A percentile compares a stretch with the other conserved stretches of the same genome.
Conservation (phyloP, 352 stramenopile genomes). For the Phytophthora pisi region DNA sequence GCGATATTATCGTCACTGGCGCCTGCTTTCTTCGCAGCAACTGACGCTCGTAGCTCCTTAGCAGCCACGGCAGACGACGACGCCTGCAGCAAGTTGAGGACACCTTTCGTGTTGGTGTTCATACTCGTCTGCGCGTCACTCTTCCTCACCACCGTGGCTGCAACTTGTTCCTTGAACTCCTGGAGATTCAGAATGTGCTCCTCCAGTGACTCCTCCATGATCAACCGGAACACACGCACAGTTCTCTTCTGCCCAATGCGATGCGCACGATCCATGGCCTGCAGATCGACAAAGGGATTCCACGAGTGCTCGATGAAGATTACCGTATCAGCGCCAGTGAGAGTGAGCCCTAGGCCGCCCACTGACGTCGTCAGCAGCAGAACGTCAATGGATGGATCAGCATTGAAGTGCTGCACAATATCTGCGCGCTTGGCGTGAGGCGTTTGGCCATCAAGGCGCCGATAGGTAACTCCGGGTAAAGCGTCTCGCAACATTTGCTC, state of each 20-base stretch:
- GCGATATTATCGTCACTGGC: slow-evolving; percentile 14
- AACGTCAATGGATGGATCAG: slow-evolving; percentile 91
- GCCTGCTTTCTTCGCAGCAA: slow-evolving; percentile 1
- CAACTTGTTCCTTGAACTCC: slow-evolving; percentile 78
- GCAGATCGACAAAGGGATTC: slow-evolving; percentile 97
- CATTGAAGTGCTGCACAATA: slow-evolving; percentile 93
- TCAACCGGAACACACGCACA: slow-evolving; percentile 81
- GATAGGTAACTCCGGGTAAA: slow-evolving; percentile 77
- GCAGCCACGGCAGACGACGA: slow-evolving; percentile 53
- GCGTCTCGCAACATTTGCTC: slow-evolving; percentile 85
- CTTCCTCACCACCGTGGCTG: slow-evolving; percentile 62
- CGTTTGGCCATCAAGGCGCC: slow-evolving; percentile 94
- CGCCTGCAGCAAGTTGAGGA: slow-evolving; percentile 63
- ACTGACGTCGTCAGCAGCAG: slow-evolving; percentile 96
- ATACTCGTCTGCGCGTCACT: slow-evolving; percentile 61
- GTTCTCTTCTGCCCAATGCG: slow-evolving; percentile 75
- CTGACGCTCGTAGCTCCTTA: slow-evolving; percentile 32
- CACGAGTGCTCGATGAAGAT: slow-evolving; percentile 98
- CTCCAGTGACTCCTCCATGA: slow-evolving; percentile 76
- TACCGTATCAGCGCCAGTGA: slow-evolving; percentile 96
- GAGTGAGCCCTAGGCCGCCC: slow-evolving; percentile 95
- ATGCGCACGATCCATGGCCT: slow-evolving; percentile 90
- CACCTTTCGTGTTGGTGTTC: slow-evolving; percentile 66
- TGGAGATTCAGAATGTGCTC: slow-evolving; percentile 85
- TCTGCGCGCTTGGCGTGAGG: slow-evolving; percentile 63